Conservation (phyloP, 1,284 basidiomycete genomes). For the Rhodotorula mucilaginosa region DNA sequence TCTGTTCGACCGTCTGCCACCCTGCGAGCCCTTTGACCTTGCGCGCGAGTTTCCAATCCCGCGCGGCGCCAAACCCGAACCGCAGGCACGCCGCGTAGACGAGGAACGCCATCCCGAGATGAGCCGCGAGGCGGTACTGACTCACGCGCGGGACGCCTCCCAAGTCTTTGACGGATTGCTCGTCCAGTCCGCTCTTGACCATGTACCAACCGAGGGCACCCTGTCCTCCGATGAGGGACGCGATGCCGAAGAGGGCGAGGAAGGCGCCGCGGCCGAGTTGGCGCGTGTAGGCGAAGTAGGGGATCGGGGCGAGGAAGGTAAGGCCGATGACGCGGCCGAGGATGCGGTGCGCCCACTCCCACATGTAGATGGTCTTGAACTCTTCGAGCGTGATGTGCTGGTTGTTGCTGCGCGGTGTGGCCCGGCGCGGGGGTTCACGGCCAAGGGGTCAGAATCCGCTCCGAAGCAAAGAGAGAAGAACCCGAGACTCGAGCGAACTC, state of each 20-base stretch:
- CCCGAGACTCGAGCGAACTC: conserved; percentile 48
- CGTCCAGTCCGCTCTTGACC: conserved; percentile 93
- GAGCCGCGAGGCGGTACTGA: conserved; percentile 93
- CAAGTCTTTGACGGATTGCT: conserved; percentile 61
- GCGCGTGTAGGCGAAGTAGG: conserved; percentile 71
- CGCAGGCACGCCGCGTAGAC: conserved; percentile 90
- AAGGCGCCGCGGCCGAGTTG: conserved; percentile 48
- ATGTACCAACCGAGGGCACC: conserved; percentile 98
- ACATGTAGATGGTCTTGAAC: conserved; percentile 96
- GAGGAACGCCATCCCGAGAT: conserved; percentile 83
- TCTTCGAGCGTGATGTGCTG: conserved; percentile 79
- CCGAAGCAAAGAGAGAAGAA: too few relatives aligned
- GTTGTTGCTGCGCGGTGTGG: conserved; percentile 65
- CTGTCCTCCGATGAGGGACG: conserved; percentile 53
- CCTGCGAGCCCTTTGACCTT: conserved; percentile 52
- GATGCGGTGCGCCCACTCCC: conserved; percentile 97
- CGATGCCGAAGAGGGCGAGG: conserved; percentile 43
- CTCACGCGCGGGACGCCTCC: conserved; percentile 89
- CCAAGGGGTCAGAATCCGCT: not conserved
- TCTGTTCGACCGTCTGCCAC: conserved; percentile 42
- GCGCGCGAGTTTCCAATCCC: conserved; percentile 74
- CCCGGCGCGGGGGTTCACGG: too few relatives aligned
- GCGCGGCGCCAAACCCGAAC: conserved; percentile 72
- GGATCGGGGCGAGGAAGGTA: conserved; percentile 60
- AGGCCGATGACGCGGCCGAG: conserved; percentile 86